Percentiles rank a stretch among this genome's conserved stretches.
phyloP scores from a whole-genome alignment of 805 yeast genomes.

The Candida boleticola region DNA sequence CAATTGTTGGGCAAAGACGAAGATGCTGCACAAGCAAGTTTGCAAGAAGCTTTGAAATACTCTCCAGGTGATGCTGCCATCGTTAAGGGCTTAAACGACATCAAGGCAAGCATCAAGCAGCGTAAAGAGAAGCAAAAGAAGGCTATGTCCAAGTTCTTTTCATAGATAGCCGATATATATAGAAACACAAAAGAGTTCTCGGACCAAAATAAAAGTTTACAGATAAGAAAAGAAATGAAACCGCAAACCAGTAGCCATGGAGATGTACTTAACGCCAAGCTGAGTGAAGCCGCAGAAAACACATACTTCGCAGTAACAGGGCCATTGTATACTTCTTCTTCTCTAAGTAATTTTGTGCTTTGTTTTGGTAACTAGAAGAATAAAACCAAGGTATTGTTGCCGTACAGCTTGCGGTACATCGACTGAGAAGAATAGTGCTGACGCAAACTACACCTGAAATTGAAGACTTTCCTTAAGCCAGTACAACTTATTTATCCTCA shows the following conservation, averaged over 20 bases:
- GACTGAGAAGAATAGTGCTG: too few species aligned
- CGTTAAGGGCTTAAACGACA: conserved; percentile 57
- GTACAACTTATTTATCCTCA: too few species aligned
- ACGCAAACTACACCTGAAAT: too few species aligned
- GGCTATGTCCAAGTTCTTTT: conserved; percentile 70
- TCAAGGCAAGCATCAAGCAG: conserved; percentile 49
- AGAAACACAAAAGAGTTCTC: neutral
- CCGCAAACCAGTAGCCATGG: neutral
- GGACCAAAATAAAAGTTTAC: neutral
- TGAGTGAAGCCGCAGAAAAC: too few species aligned
- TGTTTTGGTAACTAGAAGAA: too few species aligned
- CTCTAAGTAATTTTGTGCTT: too few species aligned
- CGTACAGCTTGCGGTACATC: too few species aligned
- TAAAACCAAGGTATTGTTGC: too few species aligned
- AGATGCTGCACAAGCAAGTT: conserved; percentile 64
- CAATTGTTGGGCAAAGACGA: conserved; percentile 60
- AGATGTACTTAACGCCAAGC: too few species aligned
- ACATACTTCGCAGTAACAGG: too few species aligned
- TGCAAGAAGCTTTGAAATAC: conserved; percentile 60
- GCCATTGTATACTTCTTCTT: too few species aligned
- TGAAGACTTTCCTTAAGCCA: too few species aligned
- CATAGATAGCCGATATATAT: conserved; percentile 7
- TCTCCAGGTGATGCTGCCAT: conserved; percentile 77
- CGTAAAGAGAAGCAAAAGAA: conserved; percentile 68
- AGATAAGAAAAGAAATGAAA: neutral